Percentiles rank a stretch among this genome's conserved stretches.
phyloP scores from a whole-genome alignment of 2,329 filamentous ascomycete genomes.

The Aschersonia sp. region DNA sequence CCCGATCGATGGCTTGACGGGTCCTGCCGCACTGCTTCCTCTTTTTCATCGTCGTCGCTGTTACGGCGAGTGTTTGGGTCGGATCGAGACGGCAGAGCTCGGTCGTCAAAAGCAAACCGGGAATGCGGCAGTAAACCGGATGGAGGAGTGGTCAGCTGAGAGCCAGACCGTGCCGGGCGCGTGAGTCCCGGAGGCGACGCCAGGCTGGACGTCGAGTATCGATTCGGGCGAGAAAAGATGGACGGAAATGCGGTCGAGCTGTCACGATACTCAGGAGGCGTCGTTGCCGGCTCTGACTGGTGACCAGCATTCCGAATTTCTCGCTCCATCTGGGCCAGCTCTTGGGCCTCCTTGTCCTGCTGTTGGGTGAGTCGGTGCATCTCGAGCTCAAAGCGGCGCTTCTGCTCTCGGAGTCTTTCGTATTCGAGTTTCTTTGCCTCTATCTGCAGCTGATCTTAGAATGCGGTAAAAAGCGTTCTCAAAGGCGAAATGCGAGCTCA shows the following conservation, averaged over 20 bases:
- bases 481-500: too few relatives aligned
- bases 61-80: conserved; percentile 78
- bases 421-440: conserved; percentile 91
- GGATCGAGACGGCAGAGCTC: conserved; percentile 60
- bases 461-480: background rate
- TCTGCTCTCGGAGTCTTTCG: conserved; percentile 79
- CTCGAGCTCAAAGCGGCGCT: conserved; percentile 78
- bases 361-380: conserved; percentile 82
- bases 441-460: conserved; percentile 39
- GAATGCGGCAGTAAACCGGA: conserved; percentile 41
- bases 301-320: conserved; percentile 53
- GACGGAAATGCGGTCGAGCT: conserved; percentile 54
- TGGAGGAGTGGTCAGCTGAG: conserved; percentile 67
- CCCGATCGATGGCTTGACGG: conserved; percentile 58
- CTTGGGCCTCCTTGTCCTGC: conserved; percentile 67
- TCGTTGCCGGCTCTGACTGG: conserved; percentile 79
- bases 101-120: conserved; percentile 33
- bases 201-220: conserved; percentile 80
- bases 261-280: conserved; percentile 83
- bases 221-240: conserved; percentile 69
- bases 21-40: conserved; percentile 54
- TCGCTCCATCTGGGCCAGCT: conserved; percentile 73
- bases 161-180: conserved; percentile 61
- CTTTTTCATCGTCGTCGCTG: conserved; percentile 81
- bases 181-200: conserved; percentile 67